Conservation (phyloP, 306 rosid genomes). For the Quercus ilex region DNA sequence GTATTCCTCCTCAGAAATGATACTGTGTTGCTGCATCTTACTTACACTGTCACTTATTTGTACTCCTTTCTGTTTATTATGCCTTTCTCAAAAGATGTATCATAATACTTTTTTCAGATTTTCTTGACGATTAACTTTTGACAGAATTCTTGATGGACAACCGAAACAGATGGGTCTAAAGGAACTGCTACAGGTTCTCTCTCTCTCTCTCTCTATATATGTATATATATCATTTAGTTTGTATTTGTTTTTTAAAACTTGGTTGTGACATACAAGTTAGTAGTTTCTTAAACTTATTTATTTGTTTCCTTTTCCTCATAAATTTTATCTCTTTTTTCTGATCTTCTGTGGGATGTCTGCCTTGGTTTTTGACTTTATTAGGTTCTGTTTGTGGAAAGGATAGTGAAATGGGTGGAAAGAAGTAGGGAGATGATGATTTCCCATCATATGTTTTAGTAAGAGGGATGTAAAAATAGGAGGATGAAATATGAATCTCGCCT, state of each 20-base stretch:
- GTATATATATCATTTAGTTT: too few species aligned
- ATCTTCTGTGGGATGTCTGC: too few species aligned
- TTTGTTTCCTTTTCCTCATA: not conserved
- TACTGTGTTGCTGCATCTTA: not conserved
- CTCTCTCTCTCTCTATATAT: not conserved
- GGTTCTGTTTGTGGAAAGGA: too few species aligned
- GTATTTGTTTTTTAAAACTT: too few species aligned
- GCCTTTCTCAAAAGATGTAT: not conserved
- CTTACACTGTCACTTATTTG: not conserved
- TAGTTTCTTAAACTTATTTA: not conserved
- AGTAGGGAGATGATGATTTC: too few species aligned
- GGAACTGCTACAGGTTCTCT: conserved; percentile 71
- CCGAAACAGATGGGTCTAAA: conserved; percentile 91
- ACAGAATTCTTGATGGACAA: conserved; percentile 78
- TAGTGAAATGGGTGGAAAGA: too few species aligned
- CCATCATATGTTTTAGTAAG: too few species aligned
- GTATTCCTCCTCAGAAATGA: not conserved
- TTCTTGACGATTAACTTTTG: conserved; percentile 14
- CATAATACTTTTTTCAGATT: conserved; percentile 2
- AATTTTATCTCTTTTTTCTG: too few species aligned
- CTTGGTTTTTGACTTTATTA: too few species aligned
- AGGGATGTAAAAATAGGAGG: too few species aligned
- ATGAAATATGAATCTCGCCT: too few species aligned
- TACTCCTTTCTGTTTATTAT: conserved; percentile 1
- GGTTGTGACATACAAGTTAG: not conserved